These are phyloP conservation scores for Cladosporium sp. DNA, from an alignment of 2,329 filamentous ascomycete species.

Conservation along the genomic window DNA sequence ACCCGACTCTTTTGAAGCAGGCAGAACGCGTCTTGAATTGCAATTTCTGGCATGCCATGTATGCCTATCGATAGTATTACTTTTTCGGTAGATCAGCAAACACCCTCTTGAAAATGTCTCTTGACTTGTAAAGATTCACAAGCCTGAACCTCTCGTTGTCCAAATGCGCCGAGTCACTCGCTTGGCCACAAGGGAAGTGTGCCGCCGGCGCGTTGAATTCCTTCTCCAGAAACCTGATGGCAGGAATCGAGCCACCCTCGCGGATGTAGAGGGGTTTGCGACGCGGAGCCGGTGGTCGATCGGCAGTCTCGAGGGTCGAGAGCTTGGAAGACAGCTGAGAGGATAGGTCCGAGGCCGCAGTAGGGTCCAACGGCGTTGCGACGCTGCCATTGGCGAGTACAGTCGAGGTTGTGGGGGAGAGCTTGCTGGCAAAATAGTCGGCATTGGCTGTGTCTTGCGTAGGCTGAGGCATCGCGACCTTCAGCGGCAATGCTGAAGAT, in stretches of 20 bases:
- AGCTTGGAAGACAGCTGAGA: conserved; percentile 36
- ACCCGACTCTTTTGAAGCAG: too few species aligned
- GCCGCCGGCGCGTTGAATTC: conserved; percentile 87
- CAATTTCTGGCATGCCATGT: too few species aligned
- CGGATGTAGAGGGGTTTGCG: conserved; percentile 80
- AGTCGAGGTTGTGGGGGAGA: conserved; percentile 45
- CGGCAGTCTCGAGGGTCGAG: conserved; percentile 30
- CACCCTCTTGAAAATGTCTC: conserved; percentile 83
- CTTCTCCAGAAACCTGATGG: conserved; percentile 89
- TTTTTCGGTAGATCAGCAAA: conserved; percentile 46
- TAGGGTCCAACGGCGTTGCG: conserved; percentile 25
- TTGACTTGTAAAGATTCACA: conserved; percentile 80
- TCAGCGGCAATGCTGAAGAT: conserved; percentile 15
- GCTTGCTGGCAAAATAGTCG: conserved; percentile 27
- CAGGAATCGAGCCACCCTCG: conserved; percentile 91
- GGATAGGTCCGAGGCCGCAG: conserved; percentile 23
- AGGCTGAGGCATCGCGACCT: conserved; percentile 3
- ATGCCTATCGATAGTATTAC: conserved; percentile 9
- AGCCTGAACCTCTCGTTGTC: conserved; percentile 91
- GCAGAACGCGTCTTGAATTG: too few species aligned
- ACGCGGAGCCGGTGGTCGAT: conserved; percentile 15
- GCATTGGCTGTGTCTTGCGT: neutral
- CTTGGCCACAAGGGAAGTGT: conserved; percentile 88
- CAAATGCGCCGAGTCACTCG: conserved; percentile 87
- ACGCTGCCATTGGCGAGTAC: conserved; percentile 44